phyloP scores from a whole-genome alignment of 2,329 filamentous ascomycete genomes.

The Fusarium heterosporum region DNA sequence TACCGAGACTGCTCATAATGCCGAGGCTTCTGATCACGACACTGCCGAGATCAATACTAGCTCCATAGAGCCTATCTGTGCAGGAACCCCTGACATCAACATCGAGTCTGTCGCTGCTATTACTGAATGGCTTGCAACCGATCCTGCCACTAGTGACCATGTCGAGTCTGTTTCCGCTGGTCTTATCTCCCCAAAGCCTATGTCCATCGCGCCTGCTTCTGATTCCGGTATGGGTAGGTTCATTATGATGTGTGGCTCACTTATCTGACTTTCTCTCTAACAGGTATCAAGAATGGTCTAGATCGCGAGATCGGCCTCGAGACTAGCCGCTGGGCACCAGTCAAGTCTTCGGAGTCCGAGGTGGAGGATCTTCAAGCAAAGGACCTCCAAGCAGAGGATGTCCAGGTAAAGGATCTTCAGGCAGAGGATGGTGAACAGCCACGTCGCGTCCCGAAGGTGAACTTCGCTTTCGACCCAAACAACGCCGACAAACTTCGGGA shows the following conservation, averaged over 20 bases:
- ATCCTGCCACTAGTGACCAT: no score
- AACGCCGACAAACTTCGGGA: conserved; percentile 12
- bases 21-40: neutral
- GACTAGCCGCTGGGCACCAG: conserved; percentile 28
- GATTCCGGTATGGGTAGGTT: neutral
- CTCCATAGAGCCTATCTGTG: neutral
- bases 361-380: neutral
- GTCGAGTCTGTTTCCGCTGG: neutral
- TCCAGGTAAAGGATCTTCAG: no score
- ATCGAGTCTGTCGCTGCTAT: neutral
- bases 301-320: conserved; percentile 11
- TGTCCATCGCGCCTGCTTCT: neutral
- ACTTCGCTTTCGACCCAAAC: conserved; percentile 11
- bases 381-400: no score
- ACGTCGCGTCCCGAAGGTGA: conserved; percentile 5
- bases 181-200: neutral
- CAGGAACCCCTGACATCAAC: neutral
- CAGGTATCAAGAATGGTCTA: conserved; percentile 8
- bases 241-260: accelerated
- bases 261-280: neutral
- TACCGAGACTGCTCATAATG: neutral
- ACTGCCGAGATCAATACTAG: neutral
- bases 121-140: neutral
- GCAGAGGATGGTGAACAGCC: neutral
- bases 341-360: neutral